Evolutionary conservation across 2,329 filamentous ascomycete species (phyloP).

Genomic region (Bertia moriformis): DNA sequence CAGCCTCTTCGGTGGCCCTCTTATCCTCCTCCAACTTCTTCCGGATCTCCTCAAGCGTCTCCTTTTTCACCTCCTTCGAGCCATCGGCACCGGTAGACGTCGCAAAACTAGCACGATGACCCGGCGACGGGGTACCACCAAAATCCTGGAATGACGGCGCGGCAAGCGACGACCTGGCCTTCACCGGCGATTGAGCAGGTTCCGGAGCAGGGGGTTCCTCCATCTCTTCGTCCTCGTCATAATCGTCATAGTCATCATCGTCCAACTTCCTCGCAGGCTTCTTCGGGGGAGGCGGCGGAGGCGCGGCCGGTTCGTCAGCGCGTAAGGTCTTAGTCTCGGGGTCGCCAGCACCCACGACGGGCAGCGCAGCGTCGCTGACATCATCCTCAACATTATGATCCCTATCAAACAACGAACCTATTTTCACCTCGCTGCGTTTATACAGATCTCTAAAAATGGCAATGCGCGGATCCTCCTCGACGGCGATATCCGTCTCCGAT

Average conservation of each 20-base stretch:
- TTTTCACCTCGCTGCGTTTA: background rate
- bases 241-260: constrained; percentile 75
- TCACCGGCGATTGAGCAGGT: constrained; percentile 45
- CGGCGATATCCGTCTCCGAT: background rate
- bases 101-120: constrained; percentile 39
- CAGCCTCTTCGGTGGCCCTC: constrained; percentile 76
- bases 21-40: constrained; percentile 88
- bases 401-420: background rate
- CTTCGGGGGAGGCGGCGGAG: constrained; percentile 52
- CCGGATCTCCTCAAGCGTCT: constrained; percentile 72
- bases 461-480: constrained; percentile 1
- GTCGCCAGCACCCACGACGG: constrained; percentile 25
- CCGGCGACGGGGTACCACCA: constrained; percentile 46
- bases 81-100: constrained; percentile 28
- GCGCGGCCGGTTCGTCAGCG: constrained; percentile 41
- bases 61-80: constrained; percentile 41
- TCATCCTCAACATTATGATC: background rate
- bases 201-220: constrained; percentile 47
- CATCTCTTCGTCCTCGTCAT: constrained; percentile 69
- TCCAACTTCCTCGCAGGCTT: constrained; percentile 66
- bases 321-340: constrained; percentile 30
- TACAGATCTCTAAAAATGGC: background rate
- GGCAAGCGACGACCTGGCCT: constrained; percentile 26
- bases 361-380: constrained; percentile 29
- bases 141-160: constrained; percentile 52